Base-by-base conservation (phyloP, 352 stramenopile species). In the Pythium biforme region DNA sequence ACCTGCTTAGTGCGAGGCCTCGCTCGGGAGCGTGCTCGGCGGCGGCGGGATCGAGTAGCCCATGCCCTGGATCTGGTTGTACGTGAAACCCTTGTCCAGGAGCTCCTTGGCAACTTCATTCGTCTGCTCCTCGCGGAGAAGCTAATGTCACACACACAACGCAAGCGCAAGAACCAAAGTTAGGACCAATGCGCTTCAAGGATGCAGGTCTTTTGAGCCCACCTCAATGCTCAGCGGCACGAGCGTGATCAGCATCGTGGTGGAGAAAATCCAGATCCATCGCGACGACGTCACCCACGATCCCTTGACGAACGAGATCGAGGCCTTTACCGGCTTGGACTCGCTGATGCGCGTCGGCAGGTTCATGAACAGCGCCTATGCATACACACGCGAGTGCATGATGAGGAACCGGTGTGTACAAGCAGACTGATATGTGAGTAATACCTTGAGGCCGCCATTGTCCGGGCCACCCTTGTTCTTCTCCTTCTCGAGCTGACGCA, bases 151-250 rank as follows among this genome's bases (percentile, higher is more conserved):
- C 33, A 10, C 20, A 64, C 20, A 45, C n/a, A 14, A 59, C 25
- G 19, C n/a, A n/a, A 68, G 22, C 17, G 20, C 25, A 52, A 49
- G 49, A 29, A 67, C 26, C 26, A 62, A 25, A 43, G 15, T 40
- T 9, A 40, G 34, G 15, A 33, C 29, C 4, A 11, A 40, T 40
- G 34, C 34, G 34, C 34, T 40, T 40, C 9, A 17, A 40, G 10
- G 31, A 11, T 34, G 31, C 31, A 11, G 31, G 31, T 17, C 34
- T 2, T 19, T 17, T 11, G 15, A 5, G 68, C 69, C 50, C 39
- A 94, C 84, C 76, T 95, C 86, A 77, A 95, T 90, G 60, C 86
- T 92, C 49, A 95, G 63, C 40, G 86, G 86, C 22, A 95, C 85
- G 41, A 95, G 73, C 51, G 86, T 95, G 64, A 95, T 86, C 22